Conservation (phyloP, 108 stramenopile genomes). For the Skeletonema marinoi region DNA sequence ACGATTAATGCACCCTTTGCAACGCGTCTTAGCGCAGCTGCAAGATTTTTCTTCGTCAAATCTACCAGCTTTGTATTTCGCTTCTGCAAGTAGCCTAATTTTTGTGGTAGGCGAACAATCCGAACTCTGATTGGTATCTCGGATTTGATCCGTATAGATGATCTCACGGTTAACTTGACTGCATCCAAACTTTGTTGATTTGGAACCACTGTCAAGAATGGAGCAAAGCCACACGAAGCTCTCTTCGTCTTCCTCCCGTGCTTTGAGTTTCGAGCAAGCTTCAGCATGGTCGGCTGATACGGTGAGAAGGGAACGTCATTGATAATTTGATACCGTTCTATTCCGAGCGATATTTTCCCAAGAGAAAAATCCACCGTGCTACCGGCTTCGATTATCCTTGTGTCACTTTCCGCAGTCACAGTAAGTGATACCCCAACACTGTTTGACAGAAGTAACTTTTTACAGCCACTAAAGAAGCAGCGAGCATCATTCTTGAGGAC, state of each 20-base stretch:
- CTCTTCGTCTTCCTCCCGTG: not conserved
- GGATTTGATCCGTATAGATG: not conserved
- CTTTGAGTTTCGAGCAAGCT: not conserved
- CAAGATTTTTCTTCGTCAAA: constrained; percentile 21
- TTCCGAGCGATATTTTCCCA: not conserved
- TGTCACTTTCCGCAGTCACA: not conserved
- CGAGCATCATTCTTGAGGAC: not conserved
- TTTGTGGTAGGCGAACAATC: constrained; percentile 21
- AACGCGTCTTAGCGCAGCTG: constrained; percentile 7
- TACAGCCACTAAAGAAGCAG: not conserved
- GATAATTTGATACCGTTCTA: not conserved
- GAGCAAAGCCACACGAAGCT: not conserved
- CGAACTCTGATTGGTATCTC: not conserved
- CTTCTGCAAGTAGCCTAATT: not conserved
- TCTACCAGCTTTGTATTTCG: constrained; percentile 3
- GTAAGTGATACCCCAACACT: not conserved
- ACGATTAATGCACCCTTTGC: constrained; percentile 36
- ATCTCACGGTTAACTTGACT: not conserved
- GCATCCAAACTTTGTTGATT: constrained; percentile 1
- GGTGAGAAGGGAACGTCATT: not conserved
- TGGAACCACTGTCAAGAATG: not conserved
- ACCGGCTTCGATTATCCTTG: not conserved
- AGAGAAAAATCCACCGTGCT: not conserved
- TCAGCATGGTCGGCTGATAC: not conserved
- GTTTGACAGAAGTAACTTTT: not conserved